A percentile compares a stretch with the other conserved stretches of the same genome.
These are phyloP conservation scores for Phytophthora palmivora DNA, from an alignment of 352 stramenopile genomes.

Conservation along the genomic window DNA sequence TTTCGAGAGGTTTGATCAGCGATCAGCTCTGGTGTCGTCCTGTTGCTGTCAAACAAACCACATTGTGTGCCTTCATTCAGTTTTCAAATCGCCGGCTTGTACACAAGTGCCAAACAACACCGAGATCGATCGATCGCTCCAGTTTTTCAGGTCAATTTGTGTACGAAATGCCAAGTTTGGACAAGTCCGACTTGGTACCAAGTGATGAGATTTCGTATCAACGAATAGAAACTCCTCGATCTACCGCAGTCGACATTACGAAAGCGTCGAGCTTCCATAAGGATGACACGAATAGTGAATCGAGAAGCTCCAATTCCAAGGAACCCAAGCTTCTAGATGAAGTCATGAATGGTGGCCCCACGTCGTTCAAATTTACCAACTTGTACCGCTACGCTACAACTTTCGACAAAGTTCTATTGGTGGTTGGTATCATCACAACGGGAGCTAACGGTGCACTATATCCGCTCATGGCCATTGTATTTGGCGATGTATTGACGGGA, in stretches of 20 bases:
- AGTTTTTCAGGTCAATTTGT: not conserved
- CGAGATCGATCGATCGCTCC: not conserved
- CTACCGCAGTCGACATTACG: slow-evolving; percentile 10
- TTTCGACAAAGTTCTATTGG: too few species aligned
- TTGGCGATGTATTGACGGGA: too few species aligned
- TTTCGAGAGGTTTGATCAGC: slow-evolving; percentile 7
- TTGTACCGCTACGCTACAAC: too few species aligned
- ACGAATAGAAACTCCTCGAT: slow-evolving; percentile 13
- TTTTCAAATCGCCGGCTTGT: slow-evolving; percentile 11
- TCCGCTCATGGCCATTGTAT: too few species aligned
- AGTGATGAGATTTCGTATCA: slow-evolving; percentile 9
- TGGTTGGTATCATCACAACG: too few species aligned
- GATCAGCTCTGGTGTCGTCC: slow-evolving; percentile 11
- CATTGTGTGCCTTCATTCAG: slow-evolving; percentile 3
- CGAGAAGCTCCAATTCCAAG: slow-evolving; percentile 7
- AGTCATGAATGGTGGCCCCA: too few species aligned
- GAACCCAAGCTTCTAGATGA: too few species aligned
- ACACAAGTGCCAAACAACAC: not conserved
- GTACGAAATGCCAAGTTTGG: slow-evolving; percentile 13
- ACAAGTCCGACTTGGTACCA: slow-evolving; percentile 14
- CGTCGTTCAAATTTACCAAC: slow-evolving; percentile 30
- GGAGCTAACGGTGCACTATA: too few species aligned
- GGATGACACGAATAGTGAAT: slow-evolving; percentile 27
- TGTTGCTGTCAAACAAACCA: slow-evolving; percentile 11
- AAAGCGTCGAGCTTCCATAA: slow-evolving; percentile 6